Evolutionary conservation across 1,139 yeast genomes (phyloP), one percentile per base, ranked within the genome.

Genomic region (Scheffersomyces insectosa): DNA sequence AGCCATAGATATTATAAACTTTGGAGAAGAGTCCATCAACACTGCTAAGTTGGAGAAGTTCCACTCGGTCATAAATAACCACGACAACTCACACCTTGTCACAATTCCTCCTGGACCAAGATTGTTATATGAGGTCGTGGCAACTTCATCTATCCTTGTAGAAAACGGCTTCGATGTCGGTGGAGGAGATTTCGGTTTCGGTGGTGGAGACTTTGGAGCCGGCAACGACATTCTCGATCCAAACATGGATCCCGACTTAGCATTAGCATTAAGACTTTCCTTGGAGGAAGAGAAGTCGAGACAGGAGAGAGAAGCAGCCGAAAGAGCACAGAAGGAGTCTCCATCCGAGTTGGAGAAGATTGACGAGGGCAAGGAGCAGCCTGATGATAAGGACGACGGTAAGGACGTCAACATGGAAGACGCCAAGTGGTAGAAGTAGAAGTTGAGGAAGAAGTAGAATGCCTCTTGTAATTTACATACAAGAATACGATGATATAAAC

Each of bases 211-310:
- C 20, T 75, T 70, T 51, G 81, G 76, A 16, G 74, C 69, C 43
- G 82, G 77, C 37, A 85, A 79, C 50, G 78, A 80, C 52, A 84
- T 88, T 40, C 79, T 85, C 33, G 98, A 93, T 65, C 95, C 97
- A 27, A 83, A 85, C 52, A 88, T 88, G 82, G 99, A 93, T 57
- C 99, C 99, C 23, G 99, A 95, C 65, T 80, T 93, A 60, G 99
- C 98, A 1, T 77, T 93, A 73, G 99, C 98, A 0, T 79, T 93
- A 56, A 77, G 95, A 58, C 79, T 88, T 67, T 86, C 95, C 3
- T 72, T 88, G 49, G 95, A 88, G 59, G 96, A 88, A 59, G 95
- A 87, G 57, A 82, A 82, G 58, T 79, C 85, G 32, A 77, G 95
- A 62, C 93, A 85, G 59, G 91, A 84, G 54, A 70, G 83, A 54